These are phyloP conservation scores for Aspergillus homomorphus DNA, from an alignment of 495 filamentous ascomycete species.

Conservation along the genomic window DNA sequence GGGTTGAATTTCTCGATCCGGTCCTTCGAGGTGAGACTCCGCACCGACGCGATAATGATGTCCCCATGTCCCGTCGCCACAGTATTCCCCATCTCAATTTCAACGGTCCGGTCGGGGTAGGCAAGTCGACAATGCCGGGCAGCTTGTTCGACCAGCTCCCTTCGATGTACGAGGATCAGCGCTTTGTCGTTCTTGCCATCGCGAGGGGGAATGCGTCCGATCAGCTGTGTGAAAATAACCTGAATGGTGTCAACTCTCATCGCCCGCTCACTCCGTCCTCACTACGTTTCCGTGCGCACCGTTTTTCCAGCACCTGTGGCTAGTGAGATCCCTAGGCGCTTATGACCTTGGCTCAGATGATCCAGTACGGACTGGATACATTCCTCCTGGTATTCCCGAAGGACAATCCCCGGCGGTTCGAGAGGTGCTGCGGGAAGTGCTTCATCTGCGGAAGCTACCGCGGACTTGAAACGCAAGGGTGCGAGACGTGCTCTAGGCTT, in stretches of 20 bases:
- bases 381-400: constrained; percentile 81
- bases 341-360: constrained; percentile 69
- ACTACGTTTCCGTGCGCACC: constrained; percentile 38
- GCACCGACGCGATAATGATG: constrained; percentile 90
- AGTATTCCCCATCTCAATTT: constrained; percentile 83
- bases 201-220: constrained; percentile 66
- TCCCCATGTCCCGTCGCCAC: constrained; percentile 76
- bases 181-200: constrained; percentile 64
- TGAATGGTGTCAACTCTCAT: neutral
- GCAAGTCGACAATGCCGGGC: constrained; percentile 73
- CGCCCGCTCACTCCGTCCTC: neutral
- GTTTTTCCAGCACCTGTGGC: constrained; percentile 95
- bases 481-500: neutral
- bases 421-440: neutral
- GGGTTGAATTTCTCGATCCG: constrained; percentile 81
- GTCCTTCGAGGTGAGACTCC: constrained; percentile 70
- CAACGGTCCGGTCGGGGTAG: constrained; percentile 75
- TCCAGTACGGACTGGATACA: constrained; percentile 82
- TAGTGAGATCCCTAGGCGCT: constrained; percentile 80
- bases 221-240: constrained; percentile 94
- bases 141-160: constrained; percentile 95
- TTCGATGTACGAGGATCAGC: constrained; percentile 86
- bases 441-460: neutral
- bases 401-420: constrained; percentile 51
- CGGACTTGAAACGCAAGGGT: constrained; percentile 8